Evolutionary conservation across 306 rosid genomes (phyloP).

Genomic region (Cucumis cinereus): DNA sequence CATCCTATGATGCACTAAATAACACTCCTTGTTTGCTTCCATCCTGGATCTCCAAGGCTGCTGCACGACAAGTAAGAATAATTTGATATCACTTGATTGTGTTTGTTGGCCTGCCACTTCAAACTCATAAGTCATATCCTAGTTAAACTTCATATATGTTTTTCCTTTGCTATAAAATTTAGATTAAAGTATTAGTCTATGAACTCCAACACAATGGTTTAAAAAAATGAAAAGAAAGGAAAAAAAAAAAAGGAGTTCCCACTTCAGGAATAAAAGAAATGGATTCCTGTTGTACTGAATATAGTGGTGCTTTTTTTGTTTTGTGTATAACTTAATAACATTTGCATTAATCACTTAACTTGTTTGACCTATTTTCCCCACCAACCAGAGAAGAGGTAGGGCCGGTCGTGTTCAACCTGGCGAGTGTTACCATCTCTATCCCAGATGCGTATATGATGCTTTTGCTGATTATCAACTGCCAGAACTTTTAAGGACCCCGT

Average conservation of each 20-base stretch:
- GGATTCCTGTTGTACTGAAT: neutral
- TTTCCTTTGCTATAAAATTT: neutral
- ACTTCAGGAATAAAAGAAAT: neutral
- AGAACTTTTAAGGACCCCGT: conserved; percentile 88
- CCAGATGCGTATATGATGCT: conserved; percentile 74
- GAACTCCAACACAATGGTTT: neutral
- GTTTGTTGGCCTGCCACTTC: neutral
- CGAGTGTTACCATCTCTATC: conserved; percentile 88
- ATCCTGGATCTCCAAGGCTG: conserved; percentile 56
- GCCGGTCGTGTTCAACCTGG: conserved; percentile 98
- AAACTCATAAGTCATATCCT: neutral
- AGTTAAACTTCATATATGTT: neutral
- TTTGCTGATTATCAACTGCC: conserved; percentile 89
- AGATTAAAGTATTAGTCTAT: neutral
- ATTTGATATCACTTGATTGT: neutral
- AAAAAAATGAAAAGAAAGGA: neutral
- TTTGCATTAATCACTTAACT: neutral
- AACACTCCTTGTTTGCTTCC: conserved; percentile 60
- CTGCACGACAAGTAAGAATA: conserved; percentile 40
- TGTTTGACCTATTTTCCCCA: neutral
- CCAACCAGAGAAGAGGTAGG: conserved; percentile 84
- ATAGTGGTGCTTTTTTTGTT: neutral
- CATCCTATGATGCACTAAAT: conserved; percentile 56
- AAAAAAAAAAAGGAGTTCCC: neutral
- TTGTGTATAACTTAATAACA: neutral